Conservation (phyloP, 805 yeast genomes). For the Middelhovenomyces tepae region DNA sequence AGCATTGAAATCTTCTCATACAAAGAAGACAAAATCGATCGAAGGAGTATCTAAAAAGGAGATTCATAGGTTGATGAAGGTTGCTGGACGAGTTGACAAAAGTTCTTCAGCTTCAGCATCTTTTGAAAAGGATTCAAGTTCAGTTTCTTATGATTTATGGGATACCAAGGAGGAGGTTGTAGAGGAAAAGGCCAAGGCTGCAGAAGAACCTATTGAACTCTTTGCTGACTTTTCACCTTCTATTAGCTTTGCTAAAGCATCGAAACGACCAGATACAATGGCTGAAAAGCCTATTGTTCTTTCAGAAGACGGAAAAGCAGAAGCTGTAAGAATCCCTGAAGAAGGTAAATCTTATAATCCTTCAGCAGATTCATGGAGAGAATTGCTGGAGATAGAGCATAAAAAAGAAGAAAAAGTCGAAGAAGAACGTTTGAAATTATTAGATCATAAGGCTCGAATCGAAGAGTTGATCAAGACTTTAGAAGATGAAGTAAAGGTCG, state of each 20-base stretch:
- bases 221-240: conserved; percentile 18
- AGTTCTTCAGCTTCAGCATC: conserved; percentile 39
- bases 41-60: conserved; percentile 62
- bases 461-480: conserved; percentile 51
- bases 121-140: conserved; percentile 51
- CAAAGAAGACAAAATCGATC: conserved; percentile 33
- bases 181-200: conserved; percentile 2
- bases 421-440: conserved; percentile 49
- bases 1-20: conserved; percentile 39
- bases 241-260: conserved; percentile 19
- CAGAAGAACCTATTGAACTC: conserved; percentile 3
- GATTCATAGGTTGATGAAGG: conserved; percentile 54
- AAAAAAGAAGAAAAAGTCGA: conserved; percentile 58
- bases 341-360: conserved; percentile 95
- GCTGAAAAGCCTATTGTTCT: conserved; percentile 52
- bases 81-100: conserved; percentile 63
- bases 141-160: conserved; percentile 65
- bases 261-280: conserved; percentile 32
- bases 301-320: conserved; percentile 33
- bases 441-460: conserved; percentile 56
- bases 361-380: conserved; percentile 71
- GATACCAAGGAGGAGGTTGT: conserved; percentile 29
- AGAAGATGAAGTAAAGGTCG: conserved; percentile 22
- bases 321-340: conserved; percentile 44
- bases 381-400: conserved; percentile 58